Evolutionary conservation across 1,139 yeast genomes (phyloP).

Genomic region (Yamadazyma triangularis): DNA sequence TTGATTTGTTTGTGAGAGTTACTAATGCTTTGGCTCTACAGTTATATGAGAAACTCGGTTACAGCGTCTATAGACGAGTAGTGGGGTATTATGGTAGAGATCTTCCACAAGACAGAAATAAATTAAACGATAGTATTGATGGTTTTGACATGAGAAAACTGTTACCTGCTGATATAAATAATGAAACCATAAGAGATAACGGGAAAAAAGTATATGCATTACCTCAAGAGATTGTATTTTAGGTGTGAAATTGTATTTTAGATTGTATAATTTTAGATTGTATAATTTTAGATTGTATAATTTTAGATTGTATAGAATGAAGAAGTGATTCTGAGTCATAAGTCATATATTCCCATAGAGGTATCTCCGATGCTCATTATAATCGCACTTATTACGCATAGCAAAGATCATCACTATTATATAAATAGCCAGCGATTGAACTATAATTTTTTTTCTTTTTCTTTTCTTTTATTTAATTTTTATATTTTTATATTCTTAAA

Average conservation of each 20-base stretch:
- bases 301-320: no score
- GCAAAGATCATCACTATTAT: no score
- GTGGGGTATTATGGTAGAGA: conserved; percentile 76
- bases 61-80: conserved; percentile 79
- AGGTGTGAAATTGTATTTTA: conserved; percentile 5
- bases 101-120: conserved; percentile 42
- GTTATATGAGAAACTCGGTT: conserved; percentile 82
- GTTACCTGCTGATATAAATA: conserved; percentile 49
- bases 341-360: no score
- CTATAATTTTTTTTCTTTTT: no score
- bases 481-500: no score
- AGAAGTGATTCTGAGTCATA: no score
- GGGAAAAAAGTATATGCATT: conserved; percentile 56
- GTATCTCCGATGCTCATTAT: no score
- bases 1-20: conserved; percentile 88
- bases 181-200: conserved; percentile 49
- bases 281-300: no score
- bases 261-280: no score
- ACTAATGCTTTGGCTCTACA: conserved; percentile 76
- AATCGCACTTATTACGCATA: no score
- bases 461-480: no score
- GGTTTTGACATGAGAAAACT: conserved; percentile 85
- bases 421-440: no score
- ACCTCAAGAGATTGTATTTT: conserved; percentile 59
- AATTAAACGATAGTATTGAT: conserved; percentile 62